Base-by-base conservation (phyloP, 2,329 filamentous ascomycete species). In the Blastomyces percursus region DNA sequence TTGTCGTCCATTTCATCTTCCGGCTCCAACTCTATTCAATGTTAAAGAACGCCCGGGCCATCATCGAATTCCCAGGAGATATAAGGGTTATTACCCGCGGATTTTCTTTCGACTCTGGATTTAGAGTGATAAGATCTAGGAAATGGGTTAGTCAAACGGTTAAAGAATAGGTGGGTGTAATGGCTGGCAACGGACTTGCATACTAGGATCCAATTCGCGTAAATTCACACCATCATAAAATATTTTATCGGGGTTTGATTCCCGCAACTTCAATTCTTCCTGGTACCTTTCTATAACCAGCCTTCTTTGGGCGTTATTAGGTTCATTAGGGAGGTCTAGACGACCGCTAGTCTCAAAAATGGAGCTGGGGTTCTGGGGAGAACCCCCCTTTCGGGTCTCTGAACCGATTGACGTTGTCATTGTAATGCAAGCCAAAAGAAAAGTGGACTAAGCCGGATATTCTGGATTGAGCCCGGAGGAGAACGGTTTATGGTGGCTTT, bases 191-290 rank as follows among this genome's bases (percentile, higher is more conserved):
- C n/a, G n/a, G 38, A 40, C 8, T 40, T 35, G 19, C 46, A 30
- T 61, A 61, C 59, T 38, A 35, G 46, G 46, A 32, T 61, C 59
- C 24, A 61, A 44, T 50, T 42, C 42, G 9, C 50, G 16, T 38
- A 61, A 42, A 42, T 55, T 27, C 5, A 16, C 59, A n/a, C 59
- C 59, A 61, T 54, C 59, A 21, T 55, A 61, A 35, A 61, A 61
- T 21, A 38, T 27, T 50, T 50, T 51, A 30, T 61, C 59, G 7
- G 48, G 59, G 9, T 5, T 51, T 16, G 44, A 9, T 44, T 61
- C 59, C 11, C 59, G 59, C 19, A 42, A 32, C 46, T 61, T 61
- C 46, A 61, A 55, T 55, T 40, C 59, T n/a, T 51, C 50, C 16
- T 19, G 27, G 38, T 61, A 61, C 30, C 24, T 19, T 51, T 9